A percentile compares a stretch with the other conserved stretches of the same genome.
phyloP scores from a whole-genome alignment of 805 yeast genomes.

The Saccharomyces cerevisiae region DNA sequence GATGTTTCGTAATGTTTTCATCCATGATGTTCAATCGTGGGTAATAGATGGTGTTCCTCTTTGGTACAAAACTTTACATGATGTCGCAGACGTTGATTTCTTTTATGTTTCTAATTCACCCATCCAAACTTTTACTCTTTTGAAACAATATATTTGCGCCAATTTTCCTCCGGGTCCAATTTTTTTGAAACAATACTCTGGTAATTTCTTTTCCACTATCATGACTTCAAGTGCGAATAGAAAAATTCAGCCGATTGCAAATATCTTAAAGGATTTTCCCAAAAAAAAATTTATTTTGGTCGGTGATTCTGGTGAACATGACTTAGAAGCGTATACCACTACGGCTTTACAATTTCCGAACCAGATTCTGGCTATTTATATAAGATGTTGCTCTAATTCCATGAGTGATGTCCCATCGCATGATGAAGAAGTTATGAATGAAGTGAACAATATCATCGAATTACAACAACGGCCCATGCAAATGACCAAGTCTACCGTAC shows the following conservation, averaged over 20 bases:
- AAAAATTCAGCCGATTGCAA: conserved; percentile 56
- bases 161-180: conserved; percentile 73
- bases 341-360: conserved; percentile 55
- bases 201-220: conserved; percentile 70
- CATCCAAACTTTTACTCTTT: conserved; percentile 68
- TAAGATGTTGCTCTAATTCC: conserved; percentile 66
- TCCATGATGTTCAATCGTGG: conserved; percentile 59
- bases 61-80: conserved; percentile 55
- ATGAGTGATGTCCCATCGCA: conserved; percentile 46
- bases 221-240: conserved; percentile 83
- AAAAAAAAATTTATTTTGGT: conserved; percentile 68
- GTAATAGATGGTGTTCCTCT: conserved; percentile 62
- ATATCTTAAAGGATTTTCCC: conserved; percentile 66
- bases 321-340: conserved; percentile 80
- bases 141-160: conserved; percentile 19
- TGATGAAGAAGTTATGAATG: conserved; percentile 22
- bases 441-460: conserved; percentile 22
- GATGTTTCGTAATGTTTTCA: conserved; percentile 68
- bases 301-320: conserved; percentile 96
- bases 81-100: conserved; percentile 43
- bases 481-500: not conserved
- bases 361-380: conserved; percentile 65
- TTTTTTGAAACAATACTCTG: conserved; percentile 79
- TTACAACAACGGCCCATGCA: conserved; percentile 4
- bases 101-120: conserved; percentile 97